Evolutionary conservation across 2,329 filamentous ascomycete species (phyloP).

Genomic region (Pestalotiopsis sp.): DNA sequence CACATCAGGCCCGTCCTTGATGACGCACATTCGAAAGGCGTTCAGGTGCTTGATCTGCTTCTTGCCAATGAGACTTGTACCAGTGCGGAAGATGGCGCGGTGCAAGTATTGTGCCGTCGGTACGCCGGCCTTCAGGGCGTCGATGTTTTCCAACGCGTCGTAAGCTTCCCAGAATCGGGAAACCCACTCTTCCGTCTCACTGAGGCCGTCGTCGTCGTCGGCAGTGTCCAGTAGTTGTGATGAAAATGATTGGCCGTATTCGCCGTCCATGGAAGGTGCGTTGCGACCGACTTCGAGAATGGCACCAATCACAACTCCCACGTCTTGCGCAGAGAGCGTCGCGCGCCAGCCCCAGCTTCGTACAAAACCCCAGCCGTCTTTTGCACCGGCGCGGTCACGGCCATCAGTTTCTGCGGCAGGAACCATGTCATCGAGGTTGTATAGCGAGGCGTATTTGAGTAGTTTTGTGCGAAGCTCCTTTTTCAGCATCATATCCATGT

Average conservation of each 20-base stretch:
- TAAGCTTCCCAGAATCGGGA: constrained; percentile 73
- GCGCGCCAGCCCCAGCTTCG: constrained; percentile 97
- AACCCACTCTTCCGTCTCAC: constrained; percentile 66
- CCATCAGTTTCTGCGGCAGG: constrained; percentile 75
- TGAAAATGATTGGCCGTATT: constrained; percentile 29
- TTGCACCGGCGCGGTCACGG: constrained; percentile 69
- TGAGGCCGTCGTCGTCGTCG: constrained; percentile 44
- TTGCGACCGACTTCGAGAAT: constrained; percentile 87
- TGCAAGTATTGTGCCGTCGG: constrained; percentile 87
- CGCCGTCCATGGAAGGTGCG: constrained; percentile 36
- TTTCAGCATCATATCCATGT: constrained; percentile 98
- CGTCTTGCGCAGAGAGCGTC: constrained; percentile 89
- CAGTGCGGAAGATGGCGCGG: constrained; percentile 89
- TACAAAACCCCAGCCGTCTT: constrained; percentile 96
- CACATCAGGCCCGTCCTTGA: constrained; percentile 93
- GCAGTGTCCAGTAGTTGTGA: constrained; percentile 27
- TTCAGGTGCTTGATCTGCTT: constrained; percentile 90
- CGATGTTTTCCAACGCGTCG: constrained; percentile 73
- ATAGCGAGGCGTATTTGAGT: constrained; percentile 88
- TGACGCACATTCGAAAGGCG: constrained; percentile 92
- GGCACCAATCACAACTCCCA: constrained; percentile 89
- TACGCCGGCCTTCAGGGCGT: constrained; percentile 74
- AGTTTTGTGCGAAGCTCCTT: constrained; percentile 82
- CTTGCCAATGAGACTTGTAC: constrained; percentile 89
- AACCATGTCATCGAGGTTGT: constrained; percentile 92